Base-by-base conservation (phyloP, 1,284 basidiomycete species). In the Flammula alnicola region DNA sequence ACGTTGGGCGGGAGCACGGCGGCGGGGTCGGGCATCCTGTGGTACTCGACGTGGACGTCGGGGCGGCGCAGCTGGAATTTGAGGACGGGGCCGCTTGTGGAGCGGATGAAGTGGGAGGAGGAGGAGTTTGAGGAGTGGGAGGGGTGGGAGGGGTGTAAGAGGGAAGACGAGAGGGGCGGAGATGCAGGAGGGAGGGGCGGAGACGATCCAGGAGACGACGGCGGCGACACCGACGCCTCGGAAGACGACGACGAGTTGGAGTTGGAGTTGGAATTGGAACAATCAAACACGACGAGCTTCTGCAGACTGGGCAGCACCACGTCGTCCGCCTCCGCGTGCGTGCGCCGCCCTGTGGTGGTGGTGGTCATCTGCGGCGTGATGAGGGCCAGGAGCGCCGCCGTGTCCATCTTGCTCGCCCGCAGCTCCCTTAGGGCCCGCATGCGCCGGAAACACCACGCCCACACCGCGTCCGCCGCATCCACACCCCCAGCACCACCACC, bases 391-490 rank as follows among this genome's bases (percentile, higher is more conserved):
- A 63, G 44, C 3, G 52, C 53, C 29, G 47, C 51, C 4, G 49
- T 31, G 40, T 66, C 56, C 49, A 61, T 52, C 35, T 62, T 61
- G 14, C 35, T 42, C 4, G 60, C 57, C 8, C 33, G 47, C n/a
- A 68, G 53, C 35, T 55, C 52, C 36, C 57, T 44, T 3, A 70
- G 51, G 5, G 49, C 26, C 27, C 54, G 51, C 64, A 68, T 65
- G 20, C 61, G 51, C 14, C 55, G 55, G 46, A 65, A 55, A 47
- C 66, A 68, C 57, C 64, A 62, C 20, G 57, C 52, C 66, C 67
- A 70, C 7, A 60, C 36, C 35, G 48, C 50, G 2, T 56, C 54
- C 1, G 48, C 36, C n/a, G 49, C 37, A 33, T 19, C 14, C 14
- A 45, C 41, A 12, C 11, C 20, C 5, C 44, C 43, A 9, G 31